These are phyloP conservation scores for Neoboletus brunneissimus DNA, from an alignment of 768 basidiomycete species.

Conservation along the genomic window DNA sequence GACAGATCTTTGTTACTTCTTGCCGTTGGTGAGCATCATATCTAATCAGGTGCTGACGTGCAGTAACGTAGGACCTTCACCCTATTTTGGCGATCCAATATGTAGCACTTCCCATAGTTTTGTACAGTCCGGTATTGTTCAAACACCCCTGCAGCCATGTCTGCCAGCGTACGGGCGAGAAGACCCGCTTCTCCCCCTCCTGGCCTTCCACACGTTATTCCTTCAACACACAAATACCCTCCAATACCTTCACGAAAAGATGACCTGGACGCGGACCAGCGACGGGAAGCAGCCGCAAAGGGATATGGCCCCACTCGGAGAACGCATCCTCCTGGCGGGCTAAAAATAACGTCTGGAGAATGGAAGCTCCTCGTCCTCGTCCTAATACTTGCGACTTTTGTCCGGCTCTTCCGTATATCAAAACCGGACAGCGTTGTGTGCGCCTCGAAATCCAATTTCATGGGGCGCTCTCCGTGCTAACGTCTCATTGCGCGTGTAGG, in stretches of 20 bases:
- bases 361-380: slow-evolving; percentile 71
- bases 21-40: background rate
- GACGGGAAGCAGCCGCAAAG: slow-evolving; percentile 66
- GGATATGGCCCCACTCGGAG: slow-evolving; percentile 54
- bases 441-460: slow-evolving; percentile 31
- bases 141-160: slow-evolving; percentile 31
- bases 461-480: background rate
- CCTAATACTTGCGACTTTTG: slow-evolving; percentile 66
- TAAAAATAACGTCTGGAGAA: slow-evolving; percentile 67
- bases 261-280: slow-evolving; percentile 71
- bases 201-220: slow-evolving; percentile 36
- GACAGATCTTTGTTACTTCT: background rate
- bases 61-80: background rate
- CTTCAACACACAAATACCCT: slow-evolving; percentile 54
- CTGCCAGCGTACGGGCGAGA: slow-evolving; percentile 57
- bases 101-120: slow-evolving; percentile 6
- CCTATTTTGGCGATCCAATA: background rate
- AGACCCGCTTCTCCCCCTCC: slow-evolving; percentile 68
- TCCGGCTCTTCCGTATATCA: slow-evolving; percentile 84
- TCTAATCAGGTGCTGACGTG: too few species aligned
- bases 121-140: slow-evolving; percentile 23
- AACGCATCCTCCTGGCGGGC: slow-evolving; percentile 53
- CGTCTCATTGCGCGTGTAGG: slow-evolving; percentile 37
- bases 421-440: slow-evolving; percentile 91
- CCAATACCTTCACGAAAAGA: slow-evolving; percentile 50